Evolutionary conservation across 2,329 filamentous ascomycete species (phyloP), one percentile per base, ranked within the genome.

Genomic region (Colletotrichum godetiae): DNA sequence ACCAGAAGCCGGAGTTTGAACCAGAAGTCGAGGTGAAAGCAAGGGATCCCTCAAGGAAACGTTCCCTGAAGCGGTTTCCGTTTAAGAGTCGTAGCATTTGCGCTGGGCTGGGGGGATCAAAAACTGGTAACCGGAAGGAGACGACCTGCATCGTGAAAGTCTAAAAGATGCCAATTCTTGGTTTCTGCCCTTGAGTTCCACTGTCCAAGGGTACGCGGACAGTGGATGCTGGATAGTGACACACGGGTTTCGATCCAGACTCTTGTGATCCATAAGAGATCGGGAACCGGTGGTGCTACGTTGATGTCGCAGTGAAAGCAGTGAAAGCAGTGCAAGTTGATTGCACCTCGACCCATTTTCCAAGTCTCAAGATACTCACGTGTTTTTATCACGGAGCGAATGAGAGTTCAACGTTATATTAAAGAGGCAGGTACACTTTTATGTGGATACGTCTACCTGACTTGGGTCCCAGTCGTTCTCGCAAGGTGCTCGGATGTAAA

Each of bases 41-140:
- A 31, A 29, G 29, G 62, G 15, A 37, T 35, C 46, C 62, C 68
- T 55, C 55, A 59, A 59, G 31, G 64, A 62, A 52, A 58, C 58
- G 31, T 68, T 33, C 52, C 49, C 42, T 49, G 52, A 53, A 58
- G 52, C 37, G 19, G 64, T 59, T 63, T 68, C 69, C 53, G 42
- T 62, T 46, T 52, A 33, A 53, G 63, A 49, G 63, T 11, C 27
- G 49, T 53, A 33, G 15, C n/a, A 27, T 35, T 62, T 15, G 22
- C 24, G n/a, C 37, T 27, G 49, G 46, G 11, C n/a, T 33, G 13
- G 33, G 37, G 37, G 15, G 3, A 4, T 3, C 7, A 15, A 42
- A 4, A 12, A 19, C 31, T 22, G 31, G 19, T 31, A 33, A 15
- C 27, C 29, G 35, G 22, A 11, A 27, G 24, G 35, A n/a, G 15